Evolutionary conservation across 2,329 filamentous ascomycete genomes (phyloP), one percentile per base, ranked within the genome.

Genomic region (Trichoderma sp.): DNA sequence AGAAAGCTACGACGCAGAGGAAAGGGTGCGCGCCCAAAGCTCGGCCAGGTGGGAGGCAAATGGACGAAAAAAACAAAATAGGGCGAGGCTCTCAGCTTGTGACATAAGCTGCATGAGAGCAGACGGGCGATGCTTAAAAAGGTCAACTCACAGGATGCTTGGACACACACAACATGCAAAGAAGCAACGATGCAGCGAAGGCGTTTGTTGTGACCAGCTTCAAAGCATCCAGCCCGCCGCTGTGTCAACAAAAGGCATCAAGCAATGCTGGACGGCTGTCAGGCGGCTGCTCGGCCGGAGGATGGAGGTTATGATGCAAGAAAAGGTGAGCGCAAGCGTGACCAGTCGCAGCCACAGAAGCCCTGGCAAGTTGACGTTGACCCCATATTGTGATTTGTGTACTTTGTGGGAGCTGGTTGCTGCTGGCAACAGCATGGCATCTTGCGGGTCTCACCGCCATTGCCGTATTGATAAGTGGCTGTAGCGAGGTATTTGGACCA

Each of bases 251-350:
- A 38, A 68, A 71, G 77, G 66, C 79, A 81, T 79, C 79, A 80
- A 83, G 76, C 75, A 79, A 82, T 84, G 80, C 79, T 82, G 74
- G 71, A 76, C 75, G 75, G 59, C 74, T 67, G 35, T 60, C 35
- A 75, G 72, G 64, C 75, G 64, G 31, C 74, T 60, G 64, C 71
- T 63, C 27, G 72, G 74, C 78, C 64, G 53, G 45, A 56, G 35
- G 27, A 14, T 50, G 35, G 33, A 35, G 67, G 41, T 60, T 75
- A 45, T 38, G 29, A 29, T 73, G 68, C 67, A 75, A 73, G 68
- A 66, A 69, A 71, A 77, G 63, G 72, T 31, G 75, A 76, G 75
- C 33, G 45, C 59, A n/a, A 33, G 74, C 74, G 59, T 75, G 74
- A 75, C 67, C 33, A 71, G 66, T 62, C 53, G 67, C 56, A 71